phyloP scores from a whole-genome alignment of 1,284 basidiomycete genomes.

The Gomphus bonarii region DNA sequence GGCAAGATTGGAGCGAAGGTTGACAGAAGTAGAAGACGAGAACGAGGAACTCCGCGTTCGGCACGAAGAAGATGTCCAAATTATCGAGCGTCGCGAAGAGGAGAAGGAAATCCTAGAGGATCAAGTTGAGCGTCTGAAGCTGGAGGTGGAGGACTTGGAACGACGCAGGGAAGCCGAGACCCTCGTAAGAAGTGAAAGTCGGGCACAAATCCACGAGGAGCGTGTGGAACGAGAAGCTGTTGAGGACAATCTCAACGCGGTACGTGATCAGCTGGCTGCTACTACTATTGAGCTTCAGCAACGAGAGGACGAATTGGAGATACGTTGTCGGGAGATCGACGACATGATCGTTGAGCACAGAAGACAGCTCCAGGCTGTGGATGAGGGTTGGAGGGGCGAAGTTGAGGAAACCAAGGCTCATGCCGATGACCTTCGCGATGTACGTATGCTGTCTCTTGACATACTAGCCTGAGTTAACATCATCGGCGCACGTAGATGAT shows the following conservation, averaged over 20 bases:
- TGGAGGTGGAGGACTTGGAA: slow-evolving; percentile 62
- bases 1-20: slow-evolving; percentile 31
- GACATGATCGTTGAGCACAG: slow-evolving; percentile 58
- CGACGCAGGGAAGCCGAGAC: slow-evolving; percentile 50
- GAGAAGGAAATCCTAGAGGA: slow-evolving; percentile 64
- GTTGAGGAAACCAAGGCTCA: slow-evolving; percentile 61
- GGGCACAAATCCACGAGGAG: slow-evolving; percentile 58
- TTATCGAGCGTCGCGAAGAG: slow-evolving; percentile 47
- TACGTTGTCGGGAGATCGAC: slow-evolving; percentile 62
- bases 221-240: slow-evolving; percentile 60
- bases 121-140: slow-evolving; percentile 46
- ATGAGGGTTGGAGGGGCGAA: slow-evolving; percentile 71
- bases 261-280: slow-evolving; percentile 68
- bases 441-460: slow-evolving; percentile 24
- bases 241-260: slow-evolving; percentile 61
- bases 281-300: slow-evolving; percentile 72
- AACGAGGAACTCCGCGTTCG: slow-evolving; percentile 49
- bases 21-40: slow-evolving; percentile 55
- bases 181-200: slow-evolving; percentile 57
- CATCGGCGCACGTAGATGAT: slow-evolving; percentile 40
- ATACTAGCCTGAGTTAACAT: not conserved
- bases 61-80: slow-evolving; percentile 52
- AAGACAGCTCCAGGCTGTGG: slow-evolving; percentile 54
- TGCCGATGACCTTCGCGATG: slow-evolving; percentile 69
- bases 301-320: slow-evolving; percentile 73